Conservation (phyloP, 805 yeast species). For the Ogataea trehaloabstinens region DNA sequence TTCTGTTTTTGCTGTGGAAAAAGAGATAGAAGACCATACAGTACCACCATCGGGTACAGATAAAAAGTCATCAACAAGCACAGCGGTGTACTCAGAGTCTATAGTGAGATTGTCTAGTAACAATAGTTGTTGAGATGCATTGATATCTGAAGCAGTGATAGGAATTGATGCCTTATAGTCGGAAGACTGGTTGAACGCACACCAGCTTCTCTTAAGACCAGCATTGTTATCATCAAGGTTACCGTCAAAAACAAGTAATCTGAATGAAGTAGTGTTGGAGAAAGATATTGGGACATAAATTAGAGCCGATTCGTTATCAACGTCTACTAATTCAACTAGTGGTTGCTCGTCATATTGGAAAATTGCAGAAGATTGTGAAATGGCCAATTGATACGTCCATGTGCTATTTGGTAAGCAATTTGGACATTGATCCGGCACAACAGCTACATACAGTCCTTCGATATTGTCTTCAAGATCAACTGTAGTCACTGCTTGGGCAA, state of each 20-base stretch:
- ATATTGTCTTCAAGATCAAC: constrained; percentile 10
- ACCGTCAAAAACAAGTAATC: constrained; percentile 15
- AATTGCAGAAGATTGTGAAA: constrained; percentile 57
- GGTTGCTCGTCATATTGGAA: constrained; percentile 65
- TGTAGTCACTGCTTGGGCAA: constrained; percentile 20
- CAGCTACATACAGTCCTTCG: constrained; percentile 18
- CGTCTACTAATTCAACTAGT: constrained; percentile 59
- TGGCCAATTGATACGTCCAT: constrained; percentile 67
- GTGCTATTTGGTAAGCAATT: constrained; percentile 12
- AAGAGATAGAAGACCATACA: constrained; percentile 53
- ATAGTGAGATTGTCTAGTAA: constrained; percentile 57
- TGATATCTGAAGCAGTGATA: constrained; percentile 3
- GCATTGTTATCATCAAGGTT: not conserved
- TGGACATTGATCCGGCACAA: constrained; percentile 20
- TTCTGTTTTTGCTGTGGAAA: constrained; percentile 50
- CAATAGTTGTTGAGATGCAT: constrained; percentile 44
- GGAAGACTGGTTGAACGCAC: constrained; percentile 2
- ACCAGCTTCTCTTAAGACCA: constrained; percentile 2
- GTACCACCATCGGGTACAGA: constrained; percentile 52
- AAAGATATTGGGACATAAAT: constrained; percentile 28
- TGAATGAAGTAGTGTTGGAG: constrained; percentile 4
- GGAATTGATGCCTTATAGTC: constrained; percentile 9
- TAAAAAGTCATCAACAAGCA: constrained; percentile 49
- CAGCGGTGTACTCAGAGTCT: constrained; percentile 63
- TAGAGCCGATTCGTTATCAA: constrained; percentile 67